Evolutionary conservation across 305 asterid genomes (phyloP), one percentile per base, ranked within the genome.

Genomic region (Caryopteris hybrid): DNA sequence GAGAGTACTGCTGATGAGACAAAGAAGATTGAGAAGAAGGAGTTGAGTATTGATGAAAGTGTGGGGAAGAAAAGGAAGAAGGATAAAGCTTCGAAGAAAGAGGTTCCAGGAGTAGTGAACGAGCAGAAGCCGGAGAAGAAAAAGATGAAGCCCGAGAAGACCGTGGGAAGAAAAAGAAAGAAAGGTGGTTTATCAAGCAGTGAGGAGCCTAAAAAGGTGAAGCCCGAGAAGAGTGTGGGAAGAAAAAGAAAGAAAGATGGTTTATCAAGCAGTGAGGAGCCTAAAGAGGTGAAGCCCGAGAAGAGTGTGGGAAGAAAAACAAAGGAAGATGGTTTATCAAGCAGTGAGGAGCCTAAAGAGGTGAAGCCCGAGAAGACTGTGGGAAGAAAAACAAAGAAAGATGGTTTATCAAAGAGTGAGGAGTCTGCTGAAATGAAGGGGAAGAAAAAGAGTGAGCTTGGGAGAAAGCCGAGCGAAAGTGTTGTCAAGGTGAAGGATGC

Each of bases 41-140:
- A 61, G 66, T 8, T 23, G 11, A 47, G 22, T 29, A 5, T 22
- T 65, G 43, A 45, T 17, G 69, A 55, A 45, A 25, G 25, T 54
- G 75, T n/a, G 50, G 76, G 69, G 60, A 76, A 56, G 75, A 75
- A 77, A 61, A 71, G 38, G 64, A 76, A 55, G 68, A 74, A 73
- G 66, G 33, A 34, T 34, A 43, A 39, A 66, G 45, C 72, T 61
- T 51, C 48, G 67, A 79, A 70, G 73, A 63, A 61, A 65, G 58
- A 41, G 7, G 76, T 27, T 42, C 34, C 11, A 27, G 72, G 41
- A 14, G 60, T 7, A 21, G 23, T 16, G 60, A 52, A 58, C 46
- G 74, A 42, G 53, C 18, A 46, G 48, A 72, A 68, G 18, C 14
- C 33, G 56, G 66, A 0, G 58, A 61, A 70, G 72, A 78, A 64